phyloP scores from a whole-genome alignment of 345 rosid species.

The Alliaria petiolata region DNA sequence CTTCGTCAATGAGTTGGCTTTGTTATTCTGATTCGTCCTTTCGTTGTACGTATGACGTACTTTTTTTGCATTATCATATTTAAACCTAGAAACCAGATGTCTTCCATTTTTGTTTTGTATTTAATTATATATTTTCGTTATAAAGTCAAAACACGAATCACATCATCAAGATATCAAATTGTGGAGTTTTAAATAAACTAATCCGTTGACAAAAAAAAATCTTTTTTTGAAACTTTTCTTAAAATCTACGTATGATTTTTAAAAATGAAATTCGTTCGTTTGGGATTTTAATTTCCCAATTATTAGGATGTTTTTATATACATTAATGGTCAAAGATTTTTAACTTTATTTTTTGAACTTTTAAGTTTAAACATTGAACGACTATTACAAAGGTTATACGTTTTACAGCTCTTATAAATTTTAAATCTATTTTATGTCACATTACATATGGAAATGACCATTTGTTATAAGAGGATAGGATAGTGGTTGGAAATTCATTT shows the following conservation, averaged over 20 bases:
- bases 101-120: conserved; percentile 13
- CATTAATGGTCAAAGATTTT: background rate
- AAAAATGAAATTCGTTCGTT: background rate
- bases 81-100: conserved; percentile 14
- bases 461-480: conserved; percentile 7
- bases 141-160: conserved; percentile 30
- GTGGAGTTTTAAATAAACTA: background rate
- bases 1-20: conserved; percentile 23
- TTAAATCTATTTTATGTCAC: background rate
- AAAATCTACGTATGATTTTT: background rate
- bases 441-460: too few species aligned
- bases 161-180: conserved; percentile 22
- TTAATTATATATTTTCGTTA: background rate
- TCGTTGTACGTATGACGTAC: conserved; percentile 33
- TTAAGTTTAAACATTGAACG: background rate
- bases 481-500: conserved; percentile 1
- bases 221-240: background rate
- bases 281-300: background rate
- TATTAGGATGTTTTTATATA: background rate
- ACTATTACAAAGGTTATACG: background rate
- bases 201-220: conserved; percentile 8
- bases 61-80: conserved; percentile 17
- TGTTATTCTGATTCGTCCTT: conserved; percentile 19
- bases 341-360: too few species aligned
- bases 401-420: background rate